phyloP scores from a whole-genome alignment of 2,329 filamentous ascomycete species.

The Metarhizium anisopliae region DNA sequence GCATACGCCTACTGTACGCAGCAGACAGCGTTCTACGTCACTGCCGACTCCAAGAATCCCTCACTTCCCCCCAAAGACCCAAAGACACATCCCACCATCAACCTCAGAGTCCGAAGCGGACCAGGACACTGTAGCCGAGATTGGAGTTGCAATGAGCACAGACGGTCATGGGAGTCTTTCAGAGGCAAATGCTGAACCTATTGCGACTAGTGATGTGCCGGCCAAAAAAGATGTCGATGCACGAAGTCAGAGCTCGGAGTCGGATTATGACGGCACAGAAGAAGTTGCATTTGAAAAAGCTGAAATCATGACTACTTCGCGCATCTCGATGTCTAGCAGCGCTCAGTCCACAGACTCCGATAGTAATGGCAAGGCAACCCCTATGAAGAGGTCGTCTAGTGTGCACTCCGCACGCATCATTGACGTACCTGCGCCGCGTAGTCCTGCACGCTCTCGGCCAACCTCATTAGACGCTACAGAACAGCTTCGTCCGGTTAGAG shows the following conservation, averaged over 20 bases:
- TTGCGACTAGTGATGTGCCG: background rate
- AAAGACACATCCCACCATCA: background rate
- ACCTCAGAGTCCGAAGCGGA: background rate
- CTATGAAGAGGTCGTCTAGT: constrained; percentile 33
- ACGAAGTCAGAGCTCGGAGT: constrained; percentile 1
- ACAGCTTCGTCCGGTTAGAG: constrained; percentile 29
- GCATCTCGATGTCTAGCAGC: constrained; percentile 45
- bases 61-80: constrained; percentile 2
- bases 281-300: constrained; percentile 45
- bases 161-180: background rate
- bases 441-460: constrained; percentile 38
- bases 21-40: constrained; percentile 39
- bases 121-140: background rate
- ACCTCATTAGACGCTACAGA: constrained; percentile 38
- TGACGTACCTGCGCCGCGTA: constrained; percentile 44
- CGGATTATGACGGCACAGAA: constrained; percentile 33
- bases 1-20: constrained; percentile 22
- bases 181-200: constrained; percentile 1
- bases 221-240: background rate
- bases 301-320: constrained; percentile 46
- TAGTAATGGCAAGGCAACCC: constrained; percentile 28
- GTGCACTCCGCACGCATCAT: constrained; percentile 49
- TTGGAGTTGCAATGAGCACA: background rate
- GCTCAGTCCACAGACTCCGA: constrained; percentile 42
- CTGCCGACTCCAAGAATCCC: constrained; percentile 30